Base-by-base conservation (phyloP, 2,329 filamentous ascomycete genomes). In the Colletotrichum karsti region DNA sequence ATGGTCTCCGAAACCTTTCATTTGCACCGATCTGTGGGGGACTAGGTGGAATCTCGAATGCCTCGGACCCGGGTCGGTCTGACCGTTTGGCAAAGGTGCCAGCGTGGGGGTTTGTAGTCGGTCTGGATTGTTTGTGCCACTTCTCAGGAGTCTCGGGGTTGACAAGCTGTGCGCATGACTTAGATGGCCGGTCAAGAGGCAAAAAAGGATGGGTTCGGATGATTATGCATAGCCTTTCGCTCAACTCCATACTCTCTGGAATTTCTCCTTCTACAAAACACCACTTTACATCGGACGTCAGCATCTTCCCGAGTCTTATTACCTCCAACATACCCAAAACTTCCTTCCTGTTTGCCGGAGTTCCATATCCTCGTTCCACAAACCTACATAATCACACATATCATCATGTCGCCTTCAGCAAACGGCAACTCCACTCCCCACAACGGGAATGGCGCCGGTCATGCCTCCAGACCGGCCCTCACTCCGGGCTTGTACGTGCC, bases 401-500 rank as follows among this genome's bases (percentile, higher is more conserved):
- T 37, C 44, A 33, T 33, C 44, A 58, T 67, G 64, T 64, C 64
- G n/a, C 64, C 64, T 33, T 67, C 64, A 48, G 60, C 46, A 10
- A 67, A 30, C 64, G 64, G 60, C 18, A 58, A 53, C 37, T 46
- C 64, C 39, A 28, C 18, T 20, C 37, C 51, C 37, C 62, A 66
- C 20, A 66, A 66, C 39, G 63, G 56, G 12, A 53, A 67, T 26
- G 64, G 53, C 46, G n/a, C 26, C 2, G 20, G 30, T 7, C 39
- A 57, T 7, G 7, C 28, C 8, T 41, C 60, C 30, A 41, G 60
- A 33, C 60, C 60, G 37, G 53, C 65, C 12, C 37, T 68, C 37
- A 48, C 57, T 5, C 63, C 71, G 10, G 88, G 88, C 55, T 79
- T 91, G 67, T 91, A 91, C 75, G 87, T 89, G 26, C 88, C 89